Conservation (phyloP, 2,329 filamentous ascomycete species). For the Arachnomyces sp. region DNA sequence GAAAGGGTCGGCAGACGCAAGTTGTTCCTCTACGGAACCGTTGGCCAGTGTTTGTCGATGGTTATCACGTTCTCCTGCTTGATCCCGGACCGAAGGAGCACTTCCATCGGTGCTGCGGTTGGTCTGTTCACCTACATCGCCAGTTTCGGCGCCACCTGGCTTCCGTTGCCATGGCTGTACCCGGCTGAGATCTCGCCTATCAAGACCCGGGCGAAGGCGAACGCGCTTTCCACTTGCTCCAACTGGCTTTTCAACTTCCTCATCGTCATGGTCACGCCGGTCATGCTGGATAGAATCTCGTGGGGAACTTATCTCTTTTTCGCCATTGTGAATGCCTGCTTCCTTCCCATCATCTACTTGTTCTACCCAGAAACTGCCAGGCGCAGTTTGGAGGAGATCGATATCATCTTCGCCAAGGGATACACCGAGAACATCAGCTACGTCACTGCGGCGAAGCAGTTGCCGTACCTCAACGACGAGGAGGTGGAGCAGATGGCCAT, state of each 20-base stretch:
- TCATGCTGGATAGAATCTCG: slow-evolving; percentile 30
- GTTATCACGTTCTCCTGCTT: slow-evolving; percentile 33
- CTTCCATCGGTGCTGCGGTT: slow-evolving; percentile 39
- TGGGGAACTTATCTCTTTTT: slow-evolving; percentile 41
- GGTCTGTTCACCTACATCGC: slow-evolving; percentile 63
- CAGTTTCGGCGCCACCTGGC: slow-evolving; percentile 58
- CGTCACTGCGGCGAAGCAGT: slow-evolving; percentile 23
- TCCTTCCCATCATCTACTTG: slow-evolving; percentile 47
- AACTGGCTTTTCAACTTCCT: slow-evolving; percentile 53
- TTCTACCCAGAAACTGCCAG: slow-evolving; percentile 46
- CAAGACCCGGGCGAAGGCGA: slow-evolving; percentile 48
- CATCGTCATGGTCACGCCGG: slow-evolving; percentile 43
- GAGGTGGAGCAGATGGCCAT: too few relatives aligned
- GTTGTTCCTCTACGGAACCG: slow-evolving; percentile 31
- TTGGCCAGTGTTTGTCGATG: slow-evolving; percentile 33
- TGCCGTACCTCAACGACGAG: slow-evolving; percentile 28
- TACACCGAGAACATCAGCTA: slow-evolving; percentile 35
- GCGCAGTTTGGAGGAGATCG: slow-evolving; percentile 37
- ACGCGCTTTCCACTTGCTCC: slow-evolving; percentile 45
- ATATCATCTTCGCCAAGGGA: slow-evolving; percentile 39
- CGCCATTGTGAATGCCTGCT: slow-evolving; percentile 33
- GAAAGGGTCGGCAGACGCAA: slow-evolving; percentile 40
- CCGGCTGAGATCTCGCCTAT: slow-evolving; percentile 47
- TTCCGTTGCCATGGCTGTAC: slow-evolving; percentile 53
- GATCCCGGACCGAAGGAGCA: slow-evolving; percentile 20